These are phyloP conservation scores for Rhodosporidiobolus odoratus DNA, from an alignment of 768 basidiomycete genomes.

Conservation along the genomic window DNA sequence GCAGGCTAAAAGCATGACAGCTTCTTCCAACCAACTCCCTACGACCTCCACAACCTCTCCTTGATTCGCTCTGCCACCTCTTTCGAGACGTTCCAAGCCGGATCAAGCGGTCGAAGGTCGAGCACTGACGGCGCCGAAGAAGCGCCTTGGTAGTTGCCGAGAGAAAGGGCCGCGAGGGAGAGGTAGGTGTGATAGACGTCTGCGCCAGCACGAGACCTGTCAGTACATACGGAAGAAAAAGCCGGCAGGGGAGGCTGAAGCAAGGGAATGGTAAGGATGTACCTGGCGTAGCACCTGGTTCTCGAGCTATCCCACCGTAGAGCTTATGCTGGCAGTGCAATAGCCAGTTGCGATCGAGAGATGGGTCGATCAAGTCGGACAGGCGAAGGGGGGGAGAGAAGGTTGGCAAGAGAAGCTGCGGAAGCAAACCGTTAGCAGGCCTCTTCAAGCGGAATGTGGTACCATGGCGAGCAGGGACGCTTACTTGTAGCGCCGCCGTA, in stretches of 20 bases:
- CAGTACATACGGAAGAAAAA: neutral
- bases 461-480: conserved; percentile 37
- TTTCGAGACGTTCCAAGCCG: conserved; percentile 23
- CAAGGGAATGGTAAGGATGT: conserved; percentile 35
- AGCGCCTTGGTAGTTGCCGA: conserved; percentile 45
- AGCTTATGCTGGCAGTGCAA: conserved; percentile 68
- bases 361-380: conserved; percentile 50
- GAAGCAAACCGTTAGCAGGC: too few species aligned
- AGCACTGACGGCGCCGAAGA: neutral
- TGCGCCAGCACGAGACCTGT: conserved; percentile 41
- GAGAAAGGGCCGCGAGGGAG: conserved; percentile 70
- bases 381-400: neutral
- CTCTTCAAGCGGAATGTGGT: neutral
- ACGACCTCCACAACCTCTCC: neutral
- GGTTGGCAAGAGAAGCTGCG: conserved; percentile 10
- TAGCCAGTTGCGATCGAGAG: conserved; percentile 61
- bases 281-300: conserved; percentile 75
- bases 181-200: conserved; percentile 97
- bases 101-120: conserved; percentile 6
- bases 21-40: neutral
- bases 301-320: conserved; percentile 82
- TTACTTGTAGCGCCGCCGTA: conserved; percentile 68
- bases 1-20: too few species aligned
- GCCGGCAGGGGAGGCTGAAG: neutral
- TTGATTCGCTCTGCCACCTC: conserved; percentile 19